Evolutionary conservation across 2,329 filamentous ascomycete genomes (phyloP).

Genomic region (Chrysoporthe deuterocubensis): DNA sequence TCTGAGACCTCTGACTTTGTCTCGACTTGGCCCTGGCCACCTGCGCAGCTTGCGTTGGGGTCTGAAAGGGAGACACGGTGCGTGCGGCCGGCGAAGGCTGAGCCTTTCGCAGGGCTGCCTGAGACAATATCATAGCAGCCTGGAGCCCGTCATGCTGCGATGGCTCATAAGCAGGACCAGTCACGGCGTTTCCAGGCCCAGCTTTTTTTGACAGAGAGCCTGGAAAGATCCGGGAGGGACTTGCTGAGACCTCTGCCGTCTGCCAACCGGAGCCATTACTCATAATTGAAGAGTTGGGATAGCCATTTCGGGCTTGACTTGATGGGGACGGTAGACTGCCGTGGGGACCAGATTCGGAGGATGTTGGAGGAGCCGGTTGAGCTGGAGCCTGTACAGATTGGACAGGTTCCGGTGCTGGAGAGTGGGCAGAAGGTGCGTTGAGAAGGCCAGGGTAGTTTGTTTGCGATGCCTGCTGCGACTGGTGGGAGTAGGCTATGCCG

Average conservation of each 20-base stretch:
- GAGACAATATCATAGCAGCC: conserved; percentile 31
- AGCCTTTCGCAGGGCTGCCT: conserved; percentile 33
- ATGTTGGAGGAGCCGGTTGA: conserved; percentile 2
- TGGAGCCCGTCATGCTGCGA: conserved; percentile 23
- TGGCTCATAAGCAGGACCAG: conserved; percentile 15
- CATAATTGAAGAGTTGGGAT: conserved; percentile 8
- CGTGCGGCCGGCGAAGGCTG: conserved; percentile 39
- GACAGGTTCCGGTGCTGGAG: conserved; percentile 4
- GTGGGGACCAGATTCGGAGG: conserved; percentile 11
- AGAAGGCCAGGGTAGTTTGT: conserved; percentile 13
- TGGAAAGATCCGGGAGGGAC: conserved; percentile 6
- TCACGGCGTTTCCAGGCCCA: conserved; percentile 5
- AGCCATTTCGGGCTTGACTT: conserved; percentile 10
- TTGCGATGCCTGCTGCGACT: conserved; percentile 17
- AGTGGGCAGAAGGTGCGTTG: conserved; percentile 8
- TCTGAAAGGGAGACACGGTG: conserved; percentile 36
- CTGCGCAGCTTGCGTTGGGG: conserved; percentile 25
- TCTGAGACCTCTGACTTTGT: conserved; percentile 41
- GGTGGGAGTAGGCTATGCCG: conserved; percentile 19
- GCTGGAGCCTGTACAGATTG: conserved; percentile 13
- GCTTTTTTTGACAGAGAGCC: conserved; percentile 4
- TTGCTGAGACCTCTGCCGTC: conserved; percentile 18
- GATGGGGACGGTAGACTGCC: conserved; percentile 27
- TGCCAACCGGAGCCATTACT: conserved; percentile 28
- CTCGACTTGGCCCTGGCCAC: conserved; percentile 39